These are phyloP conservation scores for Tylopilus vinaceipallidus DNA, from an alignment of 768 basidiomycete species.

Conservation along the genomic window DNA sequence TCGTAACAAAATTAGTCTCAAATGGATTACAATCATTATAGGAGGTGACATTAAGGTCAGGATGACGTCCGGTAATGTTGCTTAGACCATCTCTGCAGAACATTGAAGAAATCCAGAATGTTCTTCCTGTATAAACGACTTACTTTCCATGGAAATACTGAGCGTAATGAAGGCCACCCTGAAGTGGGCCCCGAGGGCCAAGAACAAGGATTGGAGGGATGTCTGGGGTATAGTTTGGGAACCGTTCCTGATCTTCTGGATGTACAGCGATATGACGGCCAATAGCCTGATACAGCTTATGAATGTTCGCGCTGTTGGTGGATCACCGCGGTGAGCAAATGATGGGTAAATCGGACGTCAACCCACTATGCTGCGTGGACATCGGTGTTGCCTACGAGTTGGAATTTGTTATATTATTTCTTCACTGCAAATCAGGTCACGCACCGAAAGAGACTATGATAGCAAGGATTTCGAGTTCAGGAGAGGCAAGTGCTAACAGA, in stretches of 20 bases:
- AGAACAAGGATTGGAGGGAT: constrained; percentile 60
- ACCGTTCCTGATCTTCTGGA: constrained; percentile 54
- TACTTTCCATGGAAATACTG: constrained; percentile 84
- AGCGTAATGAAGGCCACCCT: constrained; percentile 71
- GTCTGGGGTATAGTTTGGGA: constrained; percentile 54
- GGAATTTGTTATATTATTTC: not conserved
- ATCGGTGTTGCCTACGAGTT: constrained; percentile 65
- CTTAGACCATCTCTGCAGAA: constrained; percentile 64
- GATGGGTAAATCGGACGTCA: not conserved
- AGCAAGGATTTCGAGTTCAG: constrained; percentile 78
- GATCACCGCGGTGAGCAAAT: not conserved
- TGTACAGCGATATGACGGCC: constrained; percentile 52
- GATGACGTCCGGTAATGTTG: constrained; percentile 58
- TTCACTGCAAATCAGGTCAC: constrained; percentile 13
- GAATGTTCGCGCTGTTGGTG: constrained; percentile 57
- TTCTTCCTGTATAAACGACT: constrained; percentile 9
- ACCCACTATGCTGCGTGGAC: constrained; percentile 56
- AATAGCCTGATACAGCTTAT: constrained; percentile 73
- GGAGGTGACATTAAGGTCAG: constrained; percentile 48
- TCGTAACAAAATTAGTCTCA: constrained; percentile 47
- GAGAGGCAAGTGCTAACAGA: constrained; percentile 75
- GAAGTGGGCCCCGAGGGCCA: constrained; percentile 65
- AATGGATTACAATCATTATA: constrained; percentile 12
- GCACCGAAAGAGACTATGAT: constrained; percentile 75
- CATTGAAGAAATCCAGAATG: constrained; percentile 1